Conservation (phyloP, 805 yeast species). For the Wickerhamiella nectarea region DNA sequence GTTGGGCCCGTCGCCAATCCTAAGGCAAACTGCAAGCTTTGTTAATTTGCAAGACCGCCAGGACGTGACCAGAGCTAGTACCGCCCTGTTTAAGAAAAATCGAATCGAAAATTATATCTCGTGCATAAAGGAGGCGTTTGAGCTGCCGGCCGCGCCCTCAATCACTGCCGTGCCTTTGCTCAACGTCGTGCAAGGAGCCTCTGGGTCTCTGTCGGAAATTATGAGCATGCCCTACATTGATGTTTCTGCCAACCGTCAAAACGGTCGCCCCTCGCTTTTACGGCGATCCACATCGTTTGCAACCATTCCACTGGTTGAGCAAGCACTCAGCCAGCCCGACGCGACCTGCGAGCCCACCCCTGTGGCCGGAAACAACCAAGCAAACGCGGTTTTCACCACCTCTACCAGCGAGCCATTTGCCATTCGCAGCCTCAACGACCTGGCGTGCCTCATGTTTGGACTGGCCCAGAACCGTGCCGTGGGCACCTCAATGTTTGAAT, state of each 20-base stretch:
- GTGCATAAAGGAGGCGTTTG: slow-evolving; percentile 4
- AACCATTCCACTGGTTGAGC: slow-evolving; percentile 10
- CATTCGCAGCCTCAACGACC: slow-evolving; percentile 73
- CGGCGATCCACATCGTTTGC: slow-evolving; percentile 14
- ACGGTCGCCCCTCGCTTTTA: slow-evolving; percentile 11
- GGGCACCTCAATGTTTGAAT: slow-evolving; percentile 54
- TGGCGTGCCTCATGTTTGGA: slow-evolving; percentile 80
- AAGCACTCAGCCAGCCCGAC: not conserved
- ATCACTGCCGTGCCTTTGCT: slow-evolving; percentile 4
- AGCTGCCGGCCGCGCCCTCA: not conserved
- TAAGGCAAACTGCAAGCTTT: not conserved
- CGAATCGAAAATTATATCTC: slow-evolving; percentile 3
- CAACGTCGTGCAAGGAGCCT: not conserved
- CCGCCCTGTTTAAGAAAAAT: not conserved
- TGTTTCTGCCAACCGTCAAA: slow-evolving; percentile 1
- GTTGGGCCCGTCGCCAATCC: slow-evolving; percentile 6
- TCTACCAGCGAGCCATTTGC: slow-evolving; percentile 62
- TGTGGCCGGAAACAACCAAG: slow-evolving; percentile 46
- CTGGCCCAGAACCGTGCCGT: slow-evolving; percentile 50
- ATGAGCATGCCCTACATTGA: slow-evolving; percentile 23
- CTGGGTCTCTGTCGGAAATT: slow-evolving; percentile 18
- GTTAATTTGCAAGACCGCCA: slow-evolving; percentile 2
- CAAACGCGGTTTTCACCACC: slow-evolving; percentile 78
- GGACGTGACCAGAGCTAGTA: not conserved
- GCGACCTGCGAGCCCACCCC: slow-evolving; percentile 35